A percentile compares a stretch with the other conserved stretches of the same genome.
Conservation (phyloP, 768 basidiomycete genomes). For the Calvatia gigantea region DNA sequence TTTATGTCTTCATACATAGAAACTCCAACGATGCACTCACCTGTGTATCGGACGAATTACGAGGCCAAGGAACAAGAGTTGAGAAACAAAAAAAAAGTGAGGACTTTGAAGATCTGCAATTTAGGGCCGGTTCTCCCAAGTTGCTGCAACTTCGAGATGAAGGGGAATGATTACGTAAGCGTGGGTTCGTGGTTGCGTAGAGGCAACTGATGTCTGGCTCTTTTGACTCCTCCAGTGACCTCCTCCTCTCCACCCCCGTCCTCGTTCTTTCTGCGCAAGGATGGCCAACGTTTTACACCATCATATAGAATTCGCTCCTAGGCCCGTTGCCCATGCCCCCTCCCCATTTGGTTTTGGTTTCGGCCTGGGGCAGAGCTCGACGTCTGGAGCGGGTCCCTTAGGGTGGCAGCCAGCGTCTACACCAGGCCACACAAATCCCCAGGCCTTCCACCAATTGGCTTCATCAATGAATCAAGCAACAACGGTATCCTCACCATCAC, state of each 20-base stretch:
- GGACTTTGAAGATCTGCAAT: slow-evolving; percentile 14
- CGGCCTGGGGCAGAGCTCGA: slow-evolving; percentile 44
- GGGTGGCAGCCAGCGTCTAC: slow-evolving; percentile 46
- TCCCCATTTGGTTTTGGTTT: slow-evolving; percentile 76
- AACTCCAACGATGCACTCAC: slow-evolving; percentile 23
- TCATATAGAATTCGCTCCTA: slow-evolving; percentile 60
- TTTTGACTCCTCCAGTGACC: slow-evolving; percentile 3
- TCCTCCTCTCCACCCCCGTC: slow-evolving; percentile 17
- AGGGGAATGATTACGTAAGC: slow-evolving; percentile 9
- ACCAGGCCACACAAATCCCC: slow-evolving; percentile 46
- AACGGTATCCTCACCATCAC: slow-evolving; percentile 13
- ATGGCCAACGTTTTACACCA: slow-evolving; percentile 76
- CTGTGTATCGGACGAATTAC: slow-evolving; percentile 20
- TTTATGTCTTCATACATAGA: slow-evolving; percentile 56
- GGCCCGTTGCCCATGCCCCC: slow-evolving; percentile 54
- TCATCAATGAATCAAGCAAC: slow-evolving; percentile 44
- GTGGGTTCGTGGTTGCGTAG: slow-evolving; percentile 10
- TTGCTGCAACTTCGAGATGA: slow-evolving; percentile 12
- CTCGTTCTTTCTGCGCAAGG: neutral
- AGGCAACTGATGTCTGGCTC: slow-evolving; percentile 3
- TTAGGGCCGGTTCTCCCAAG: slow-evolving; percentile 33
- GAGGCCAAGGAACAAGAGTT: slow-evolving; percentile 11
- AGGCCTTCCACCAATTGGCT: slow-evolving; percentile 54
- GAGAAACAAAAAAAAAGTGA: slow-evolving; percentile 17
- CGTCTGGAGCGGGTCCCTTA: slow-evolving; percentile 38